Evolutionary conservation across 257 asterid species (phyloP).

Genomic region (Echites panduratus): DNA sequence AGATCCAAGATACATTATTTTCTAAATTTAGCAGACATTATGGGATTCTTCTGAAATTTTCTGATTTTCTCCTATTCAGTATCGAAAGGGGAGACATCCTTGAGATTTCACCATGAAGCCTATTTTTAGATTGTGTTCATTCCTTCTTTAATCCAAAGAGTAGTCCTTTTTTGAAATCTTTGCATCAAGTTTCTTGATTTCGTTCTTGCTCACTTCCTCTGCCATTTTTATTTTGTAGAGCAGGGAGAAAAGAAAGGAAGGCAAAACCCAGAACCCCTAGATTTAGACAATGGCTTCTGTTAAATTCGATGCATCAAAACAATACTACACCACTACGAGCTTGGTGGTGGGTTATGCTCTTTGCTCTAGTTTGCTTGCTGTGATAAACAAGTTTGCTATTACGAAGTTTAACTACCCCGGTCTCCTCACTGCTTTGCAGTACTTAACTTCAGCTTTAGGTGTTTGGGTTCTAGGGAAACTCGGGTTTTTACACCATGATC

Average conservation of each 20-base stretch:
- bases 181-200: conserved; percentile 2
- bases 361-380: conserved; percentile 90
- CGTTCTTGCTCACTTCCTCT: background rate
- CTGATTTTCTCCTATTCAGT: background rate
- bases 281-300: conserved; percentile 38
- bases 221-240: background rate
- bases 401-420: conserved; percentile 91
- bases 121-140: background rate
- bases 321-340: conserved; percentile 67
- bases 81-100: background rate
- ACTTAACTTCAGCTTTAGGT: conserved; percentile 74
- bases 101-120: background rate
- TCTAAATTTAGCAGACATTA: background rate
- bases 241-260: background rate
- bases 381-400: conserved; percentile 86
- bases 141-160: background rate
- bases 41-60: background rate
- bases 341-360: conserved; percentile 86
- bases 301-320: conserved; percentile 52
- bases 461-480: conserved; percentile 81
- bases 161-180: background rate
- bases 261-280: background rate
- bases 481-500: conserved; percentile 78
- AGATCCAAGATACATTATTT: background rate
- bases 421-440: conserved; percentile 85